Evolutionary conservation across 495 filamentous ascomycete species (phyloP).

Genomic region (Xylaria sp.): DNA sequence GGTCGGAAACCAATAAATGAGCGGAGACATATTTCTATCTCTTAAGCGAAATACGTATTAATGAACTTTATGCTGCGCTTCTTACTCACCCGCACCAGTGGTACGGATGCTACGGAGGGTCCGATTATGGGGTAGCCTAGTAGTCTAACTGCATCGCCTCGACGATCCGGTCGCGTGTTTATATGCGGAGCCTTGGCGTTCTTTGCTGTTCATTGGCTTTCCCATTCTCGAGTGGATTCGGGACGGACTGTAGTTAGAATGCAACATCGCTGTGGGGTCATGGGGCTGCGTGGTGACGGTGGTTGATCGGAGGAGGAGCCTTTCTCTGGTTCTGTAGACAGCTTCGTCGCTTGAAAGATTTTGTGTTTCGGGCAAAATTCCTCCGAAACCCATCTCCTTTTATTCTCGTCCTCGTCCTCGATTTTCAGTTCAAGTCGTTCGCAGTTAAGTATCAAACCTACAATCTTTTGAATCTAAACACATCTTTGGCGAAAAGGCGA

Average conservation of each 20-base stretch:
- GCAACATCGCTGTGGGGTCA: constrained; percentile 17
- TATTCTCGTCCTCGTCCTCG: background rate
- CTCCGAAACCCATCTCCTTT: background rate
- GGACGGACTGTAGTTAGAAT: background rate
- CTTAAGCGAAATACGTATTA: background rate
- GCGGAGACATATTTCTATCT: background rate
- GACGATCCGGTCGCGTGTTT: constrained; percentile 5
- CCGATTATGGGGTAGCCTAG: background rate
- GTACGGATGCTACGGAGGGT: background rate
- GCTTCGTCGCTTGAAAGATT: background rate
- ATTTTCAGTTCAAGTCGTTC: background rate
- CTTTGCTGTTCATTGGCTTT: constrained; percentile 11
- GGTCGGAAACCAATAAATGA: background rate
- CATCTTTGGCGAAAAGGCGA: background rate
- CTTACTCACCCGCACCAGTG: background rate
- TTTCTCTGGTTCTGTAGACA: constrained; percentile 1
- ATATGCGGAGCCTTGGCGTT: constrained; percentile 1
- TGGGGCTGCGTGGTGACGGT: background rate
- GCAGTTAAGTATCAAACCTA: background rate
- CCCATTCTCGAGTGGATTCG: background rate
- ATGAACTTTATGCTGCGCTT: background rate
- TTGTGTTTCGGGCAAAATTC: background rate
- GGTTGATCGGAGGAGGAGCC: background rate
- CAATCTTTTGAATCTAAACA: background rate
- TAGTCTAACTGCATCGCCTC: background rate